Evolutionary conservation across 768 basidiomycete species (phyloP).

Genomic region (Melanogaster broomeanus): DNA sequence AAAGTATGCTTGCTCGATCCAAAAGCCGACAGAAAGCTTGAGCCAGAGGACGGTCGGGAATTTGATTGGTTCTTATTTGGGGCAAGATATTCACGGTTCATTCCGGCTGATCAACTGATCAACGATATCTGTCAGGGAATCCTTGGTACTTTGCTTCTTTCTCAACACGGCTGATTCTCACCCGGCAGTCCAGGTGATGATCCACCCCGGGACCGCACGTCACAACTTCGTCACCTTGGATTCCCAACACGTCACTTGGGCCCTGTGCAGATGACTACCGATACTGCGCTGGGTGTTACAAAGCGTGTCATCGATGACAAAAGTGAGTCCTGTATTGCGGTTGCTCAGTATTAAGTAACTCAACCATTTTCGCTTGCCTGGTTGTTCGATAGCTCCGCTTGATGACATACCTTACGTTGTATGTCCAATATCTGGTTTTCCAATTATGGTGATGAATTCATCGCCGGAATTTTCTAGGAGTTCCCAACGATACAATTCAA

Average conservation of each 20-base stretch:
- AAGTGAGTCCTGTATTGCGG: constrained; percentile 37
- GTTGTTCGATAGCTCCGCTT: constrained; percentile 48
- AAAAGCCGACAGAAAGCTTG: constrained; percentile 66
- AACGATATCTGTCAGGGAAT: constrained; percentile 49
- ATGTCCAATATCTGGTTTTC: constrained; percentile 21
- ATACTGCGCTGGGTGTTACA: constrained; percentile 92
- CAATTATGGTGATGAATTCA: not conserved
- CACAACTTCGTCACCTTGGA: constrained; percentile 81
- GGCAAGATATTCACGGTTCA: constrained; percentile 41
- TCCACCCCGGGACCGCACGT: constrained; percentile 91
- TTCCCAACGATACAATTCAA: constrained; percentile 90
- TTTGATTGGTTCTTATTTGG: constrained; percentile 95
- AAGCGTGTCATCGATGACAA: constrained; percentile 79
- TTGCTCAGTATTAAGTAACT: not conserved
- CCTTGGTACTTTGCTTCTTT: constrained; percentile 41
- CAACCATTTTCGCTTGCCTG: not conserved
- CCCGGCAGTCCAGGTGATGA: constrained; percentile 72
- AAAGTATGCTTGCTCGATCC: constrained; percentile 95
- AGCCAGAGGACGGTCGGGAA: constrained; percentile 76
- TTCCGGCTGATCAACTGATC: not conserved
- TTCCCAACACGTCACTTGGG: constrained; percentile 89
- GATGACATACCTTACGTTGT: constrained; percentile 75
- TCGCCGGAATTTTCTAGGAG: constrained; percentile 52
- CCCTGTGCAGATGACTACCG: constrained; percentile 95
- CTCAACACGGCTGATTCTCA: not conserved